Evolutionary conservation across 306 rosid genomes (phyloP).

Genomic region (Vigna angularis): DNA sequence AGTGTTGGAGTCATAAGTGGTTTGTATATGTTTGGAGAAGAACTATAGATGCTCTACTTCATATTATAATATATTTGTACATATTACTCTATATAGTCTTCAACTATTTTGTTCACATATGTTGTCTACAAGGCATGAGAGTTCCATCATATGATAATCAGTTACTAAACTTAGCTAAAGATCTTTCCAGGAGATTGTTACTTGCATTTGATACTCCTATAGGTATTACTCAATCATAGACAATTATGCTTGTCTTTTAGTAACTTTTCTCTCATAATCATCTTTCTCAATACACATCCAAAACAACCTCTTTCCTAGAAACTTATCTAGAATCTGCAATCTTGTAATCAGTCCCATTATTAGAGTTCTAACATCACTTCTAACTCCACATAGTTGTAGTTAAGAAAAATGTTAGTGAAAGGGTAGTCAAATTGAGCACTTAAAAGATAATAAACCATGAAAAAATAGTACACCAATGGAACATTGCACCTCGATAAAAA

Average conservation of each 20-base stretch:
- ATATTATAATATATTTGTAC: not conserved
- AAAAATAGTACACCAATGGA: constrained; percentile 2
- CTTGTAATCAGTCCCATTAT: too few species aligned
- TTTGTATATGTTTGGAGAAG: not conserved
- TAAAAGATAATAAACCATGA: not conserved
- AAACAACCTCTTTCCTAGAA: too few species aligned
- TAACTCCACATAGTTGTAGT: constrained; percentile 77
- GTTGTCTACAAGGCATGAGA: constrained; percentile 78
- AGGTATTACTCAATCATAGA: constrained; percentile 53
- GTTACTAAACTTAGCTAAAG: constrained; percentile 85
- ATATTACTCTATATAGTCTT: constrained; percentile 27
- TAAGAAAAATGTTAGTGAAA: constrained; percentile 36
- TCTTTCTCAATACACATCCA: constrained; percentile 1
- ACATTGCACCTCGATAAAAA: constrained; percentile 3
- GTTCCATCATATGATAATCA: constrained; percentile 80
- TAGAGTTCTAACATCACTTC: constrained; percentile 51
- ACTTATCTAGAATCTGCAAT: too few species aligned
- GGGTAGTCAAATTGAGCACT: constrained; percentile 29
- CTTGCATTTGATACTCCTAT: constrained; percentile 99
- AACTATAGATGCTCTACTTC: not conserved
- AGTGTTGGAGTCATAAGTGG: not conserved
- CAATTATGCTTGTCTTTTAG: constrained; percentile 21
- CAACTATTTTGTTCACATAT: not conserved
- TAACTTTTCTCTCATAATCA: constrained; percentile 16
- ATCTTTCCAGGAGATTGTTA: constrained; percentile 85